Base-by-base conservation (phyloP, 331 rosid genomes). In the Rosa hybrid region DNA sequence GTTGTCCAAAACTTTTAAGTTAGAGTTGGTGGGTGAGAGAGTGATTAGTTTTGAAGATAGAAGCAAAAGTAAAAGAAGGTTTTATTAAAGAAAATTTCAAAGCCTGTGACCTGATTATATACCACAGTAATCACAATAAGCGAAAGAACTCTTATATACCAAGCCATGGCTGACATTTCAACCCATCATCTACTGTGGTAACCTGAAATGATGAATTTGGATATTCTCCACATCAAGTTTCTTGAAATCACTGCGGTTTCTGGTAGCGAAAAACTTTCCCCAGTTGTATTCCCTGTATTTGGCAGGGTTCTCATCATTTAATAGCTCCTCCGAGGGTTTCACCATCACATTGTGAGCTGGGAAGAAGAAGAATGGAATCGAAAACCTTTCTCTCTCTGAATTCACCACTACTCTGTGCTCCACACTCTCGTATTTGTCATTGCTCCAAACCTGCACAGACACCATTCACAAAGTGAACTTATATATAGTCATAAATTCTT, bases 351-450 rank as follows among this genome's bases (percentile, higher is more conserved):
- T 49, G 71, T 88, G 91, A 11, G 85, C 68, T 12, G 97, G 98
- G 71, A 78, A 78, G 83, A 92, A 88, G 94, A 94, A 92, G 77
- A 92, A 90, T 1, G 98, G 97, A 82, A 88, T 14, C 0, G 97
- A 94, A 81, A 87, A 60, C 85, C 98, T 91, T 62, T 82, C 97
- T 84, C 51, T 94, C 41, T 51, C 76, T n/a, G 80, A 78, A 77
- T 94, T 92, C 86, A 91, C 97, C 72, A 90, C 97, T 84, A 88
- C 98, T 67, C 97, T 87, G 81, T 94, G 98, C 82, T 94, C 97
- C 81, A 86, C 94, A 69, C 95, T 92, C 84, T 92, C 87, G 70
- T 92, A 94, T 82, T 80, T 90, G 68, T 89, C 95, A 85, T 92
- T 94, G 90, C 94, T 92, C 98, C 97, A 94, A 68, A 94, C 98